A percentile compares a stretch with the other conserved stretches of the same genome.
phyloP scores from a whole-genome alignment of 1,284 basidiomycete genomes.

The Abortiporus biennis region DNA sequence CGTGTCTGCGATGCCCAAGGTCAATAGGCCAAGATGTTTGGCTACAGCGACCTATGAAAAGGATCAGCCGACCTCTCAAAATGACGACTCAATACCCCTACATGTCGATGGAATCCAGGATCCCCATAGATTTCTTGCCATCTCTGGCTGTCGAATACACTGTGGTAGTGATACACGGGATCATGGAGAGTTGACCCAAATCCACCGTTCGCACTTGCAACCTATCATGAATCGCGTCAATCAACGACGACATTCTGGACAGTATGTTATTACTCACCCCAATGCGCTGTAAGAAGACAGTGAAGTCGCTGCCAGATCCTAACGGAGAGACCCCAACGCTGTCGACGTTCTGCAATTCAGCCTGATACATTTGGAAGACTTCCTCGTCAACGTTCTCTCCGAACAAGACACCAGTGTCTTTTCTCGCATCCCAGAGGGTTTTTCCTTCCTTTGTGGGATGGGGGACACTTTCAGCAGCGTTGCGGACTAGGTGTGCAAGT shows the following conservation, averaged over 20 bases:
- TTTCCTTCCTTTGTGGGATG: conserved; percentile 53
- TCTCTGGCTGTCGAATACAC: conserved; percentile 66
- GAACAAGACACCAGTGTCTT: conserved; percentile 49
- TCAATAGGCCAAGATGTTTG: conserved; percentile 58
- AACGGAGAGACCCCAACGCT: conserved; percentile 33
- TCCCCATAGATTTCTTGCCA: conserved; percentile 76
- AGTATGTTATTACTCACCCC: conserved; percentile 33
- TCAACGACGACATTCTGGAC: not conserved
- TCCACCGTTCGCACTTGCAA: conserved; percentile 48
- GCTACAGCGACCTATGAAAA: conserved; percentile 51
- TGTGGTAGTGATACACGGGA: conserved; percentile 73
- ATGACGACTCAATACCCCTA: conserved; percentile 20
- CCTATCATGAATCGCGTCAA: conserved; percentile 22
- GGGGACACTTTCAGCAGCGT: conserved; percentile 60
- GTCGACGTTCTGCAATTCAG: conserved; percentile 18
- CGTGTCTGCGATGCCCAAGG: conserved; percentile 55
- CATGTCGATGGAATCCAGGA: conserved; percentile 65
- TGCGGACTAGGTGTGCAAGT: conserved; percentile 68
- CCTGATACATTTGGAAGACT: conserved; percentile 22
- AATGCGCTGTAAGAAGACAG: conserved; percentile 70
- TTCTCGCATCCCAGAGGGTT: conserved; percentile 62
- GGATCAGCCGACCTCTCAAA: not conserved
- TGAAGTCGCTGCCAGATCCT: conserved; percentile 69
- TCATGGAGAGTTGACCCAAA: conserved; percentile 44
- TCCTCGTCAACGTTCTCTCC: conserved; percentile 27